Evolutionary conservation across 2,329 filamentous ascomycete species (phyloP).

Genomic region (Clarireedia sp.): DNA sequence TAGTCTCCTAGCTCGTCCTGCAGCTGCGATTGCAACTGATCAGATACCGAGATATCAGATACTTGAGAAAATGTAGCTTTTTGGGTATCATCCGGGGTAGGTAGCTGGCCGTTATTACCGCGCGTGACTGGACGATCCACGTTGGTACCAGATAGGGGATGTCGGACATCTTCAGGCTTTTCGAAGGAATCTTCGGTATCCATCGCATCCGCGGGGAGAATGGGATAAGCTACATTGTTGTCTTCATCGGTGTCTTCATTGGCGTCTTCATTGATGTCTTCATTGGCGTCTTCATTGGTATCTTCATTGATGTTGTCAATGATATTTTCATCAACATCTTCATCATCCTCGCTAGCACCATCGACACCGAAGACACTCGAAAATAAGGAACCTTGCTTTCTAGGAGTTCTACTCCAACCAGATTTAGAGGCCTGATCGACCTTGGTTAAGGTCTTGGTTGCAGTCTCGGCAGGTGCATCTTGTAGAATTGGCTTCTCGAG

Average conservation of each 20-base stretch:
- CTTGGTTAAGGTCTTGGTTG: neutral
- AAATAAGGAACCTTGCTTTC: neutral
- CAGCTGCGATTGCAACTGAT: slow-evolving; percentile 5
- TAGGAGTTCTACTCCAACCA: slow-evolving; percentile 1
- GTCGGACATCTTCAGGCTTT: neutral
- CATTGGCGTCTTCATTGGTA: neutral
- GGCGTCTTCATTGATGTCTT: neutral
- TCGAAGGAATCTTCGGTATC: neutral
- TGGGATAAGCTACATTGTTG: no score
- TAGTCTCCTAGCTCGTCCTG: slow-evolving; percentile 5
- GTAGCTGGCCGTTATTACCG: neutral
- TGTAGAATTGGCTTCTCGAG: neutral
- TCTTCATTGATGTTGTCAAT: neutral
- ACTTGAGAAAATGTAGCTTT: neutral
- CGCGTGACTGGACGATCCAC: neutral
- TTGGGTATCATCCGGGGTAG: slow-evolving; percentile 6
- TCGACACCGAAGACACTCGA: slow-evolving; percentile 3
- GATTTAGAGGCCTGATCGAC: neutral
- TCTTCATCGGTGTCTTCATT: no score
- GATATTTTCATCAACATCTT: neutral
- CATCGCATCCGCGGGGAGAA: neutral
- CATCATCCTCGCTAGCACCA: slow-evolving; percentile 6
- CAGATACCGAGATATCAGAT: neutral
- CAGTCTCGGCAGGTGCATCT: neutral
- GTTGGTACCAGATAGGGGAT: neutral